These are phyloP conservation scores for Fibroporia radiculosa DNA, from an alignment of 768 basidiomycete species.

Conservation along the genomic window DNA sequence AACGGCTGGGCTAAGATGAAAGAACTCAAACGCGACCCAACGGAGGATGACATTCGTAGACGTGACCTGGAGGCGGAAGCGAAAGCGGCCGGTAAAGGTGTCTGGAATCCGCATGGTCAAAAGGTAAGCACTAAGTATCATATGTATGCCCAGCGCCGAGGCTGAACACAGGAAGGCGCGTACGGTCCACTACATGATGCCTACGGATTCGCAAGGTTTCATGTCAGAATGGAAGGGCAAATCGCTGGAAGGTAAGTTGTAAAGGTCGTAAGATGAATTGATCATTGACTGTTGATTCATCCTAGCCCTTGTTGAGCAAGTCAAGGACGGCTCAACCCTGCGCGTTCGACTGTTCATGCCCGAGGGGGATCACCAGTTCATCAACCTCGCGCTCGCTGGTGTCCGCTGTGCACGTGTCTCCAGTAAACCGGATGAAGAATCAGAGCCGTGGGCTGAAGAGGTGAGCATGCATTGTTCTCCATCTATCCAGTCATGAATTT, in stretches of 20 bases:
- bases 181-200: conserved; percentile 79
- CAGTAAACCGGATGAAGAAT: conserved; percentile 64
- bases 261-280: not conserved
- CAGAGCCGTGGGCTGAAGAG: conserved; percentile 88
- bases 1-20: conserved; percentile 93
- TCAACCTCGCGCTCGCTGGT: conserved; percentile 80
- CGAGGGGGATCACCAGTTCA: conserved; percentile 82
- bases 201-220: conserved; percentile 81
- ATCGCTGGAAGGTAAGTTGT: conserved; percentile 64
- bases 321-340: conserved; percentile 86
- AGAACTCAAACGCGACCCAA: conserved; percentile 76
- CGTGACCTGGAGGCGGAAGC: conserved; percentile 75
- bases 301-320: conserved; percentile 86
- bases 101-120: conserved; percentile 81
- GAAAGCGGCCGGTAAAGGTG: conserved; percentile 62
- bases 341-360: conserved; percentile 85
- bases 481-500: conserved; percentile 3
- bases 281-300: not conserved
- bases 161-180: conserved; percentile 42
- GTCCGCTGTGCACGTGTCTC: conserved; percentile 68
- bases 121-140: conserved; percentile 35
- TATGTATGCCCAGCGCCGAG: not conserved
- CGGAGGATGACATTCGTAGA: conserved; percentile 67
- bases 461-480: conserved; percentile 31
- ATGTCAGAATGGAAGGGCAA: conserved; percentile 91